A percentile compares a stretch with the other conserved stretches of the same genome.
Conservation (phyloP, 2,329 filamentous ascomycete genomes). For the Fonsecaea erecta region DNA sequence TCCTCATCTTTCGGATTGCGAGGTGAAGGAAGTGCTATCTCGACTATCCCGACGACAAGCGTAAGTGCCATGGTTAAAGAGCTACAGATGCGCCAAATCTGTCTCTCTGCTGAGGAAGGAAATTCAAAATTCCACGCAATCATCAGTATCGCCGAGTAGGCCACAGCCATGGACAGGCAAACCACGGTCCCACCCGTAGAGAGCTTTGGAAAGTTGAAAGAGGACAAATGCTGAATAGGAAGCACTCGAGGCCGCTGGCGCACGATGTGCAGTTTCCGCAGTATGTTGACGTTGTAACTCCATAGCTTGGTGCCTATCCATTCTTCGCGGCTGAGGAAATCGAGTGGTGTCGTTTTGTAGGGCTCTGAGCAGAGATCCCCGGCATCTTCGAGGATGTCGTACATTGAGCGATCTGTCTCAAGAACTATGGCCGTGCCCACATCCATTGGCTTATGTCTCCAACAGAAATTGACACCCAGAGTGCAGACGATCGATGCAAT, state of each 20-base stretch:
- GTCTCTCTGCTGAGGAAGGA: no score
- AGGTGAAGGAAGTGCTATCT: no score
- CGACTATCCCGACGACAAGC: no score
- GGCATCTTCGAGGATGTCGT: not conserved
- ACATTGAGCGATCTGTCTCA: not conserved
- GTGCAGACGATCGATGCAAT: not conserved
- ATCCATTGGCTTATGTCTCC: not conserved
- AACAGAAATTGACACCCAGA: not conserved
- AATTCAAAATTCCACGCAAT: no score
- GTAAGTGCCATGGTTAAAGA: no score
- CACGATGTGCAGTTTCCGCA: not conserved
- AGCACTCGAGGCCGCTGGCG: not conserved
- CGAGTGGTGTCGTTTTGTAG: not conserved
- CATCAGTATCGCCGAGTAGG: no score
- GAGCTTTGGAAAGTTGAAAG: not conserved
- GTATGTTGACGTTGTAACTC: not conserved
- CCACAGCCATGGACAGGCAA: no score
- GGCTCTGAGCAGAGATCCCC: not conserved
- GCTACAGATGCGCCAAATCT: no score
- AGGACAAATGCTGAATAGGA: not conserved
- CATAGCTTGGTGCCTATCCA: not conserved
- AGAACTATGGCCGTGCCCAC: not conserved
- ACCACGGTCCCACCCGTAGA: not conserved
- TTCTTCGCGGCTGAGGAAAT: not conserved
- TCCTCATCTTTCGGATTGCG: no score